phyloP scores from a whole-genome alignment of 345 rosid genomes.

The Passiflora organensis region DNA sequence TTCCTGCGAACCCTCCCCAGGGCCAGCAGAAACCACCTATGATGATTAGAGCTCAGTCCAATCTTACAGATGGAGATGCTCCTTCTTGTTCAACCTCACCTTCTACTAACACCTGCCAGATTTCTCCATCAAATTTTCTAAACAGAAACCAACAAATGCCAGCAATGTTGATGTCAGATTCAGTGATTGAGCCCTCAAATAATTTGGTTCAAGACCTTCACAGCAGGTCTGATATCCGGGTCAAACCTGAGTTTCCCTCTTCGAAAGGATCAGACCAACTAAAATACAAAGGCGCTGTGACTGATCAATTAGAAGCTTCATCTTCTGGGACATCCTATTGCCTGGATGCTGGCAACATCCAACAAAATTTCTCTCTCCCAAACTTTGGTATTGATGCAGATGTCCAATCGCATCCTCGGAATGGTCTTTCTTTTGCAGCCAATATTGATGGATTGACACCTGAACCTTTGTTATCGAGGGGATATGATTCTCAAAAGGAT shows the following conservation, averaged over 20 bases:
- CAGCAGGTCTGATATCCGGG: constrained; percentile 48
- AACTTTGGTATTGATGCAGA: constrained; percentile 71
- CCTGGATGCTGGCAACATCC: constrained; percentile 65
- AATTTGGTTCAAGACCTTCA: constrained; percentile 65
- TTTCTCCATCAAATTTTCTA: constrained; percentile 57
- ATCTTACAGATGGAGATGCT: constrained; percentile 78
- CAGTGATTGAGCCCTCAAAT: constrained; percentile 48
- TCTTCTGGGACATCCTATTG: constrained; percentile 94
- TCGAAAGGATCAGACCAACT: constrained; percentile 51
- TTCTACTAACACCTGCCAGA: constrained; percentile 78
- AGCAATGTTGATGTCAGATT: constrained; percentile 44
- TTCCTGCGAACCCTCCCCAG: constrained; percentile 50
- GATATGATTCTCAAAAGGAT: constrained; percentile 89
- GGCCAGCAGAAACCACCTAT: constrained; percentile 45
- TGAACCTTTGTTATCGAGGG: constrained; percentile 76
- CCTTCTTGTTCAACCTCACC: constrained; percentile 98
- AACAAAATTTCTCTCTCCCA: constrained; percentile 70
- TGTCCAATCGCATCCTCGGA: constrained; percentile 63
- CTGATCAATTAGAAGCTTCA: constrained; percentile 86
- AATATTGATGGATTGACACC: constrained; percentile 65
- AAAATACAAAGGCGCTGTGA: constrained; percentile 54
- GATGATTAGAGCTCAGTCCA: constrained; percentile 55
- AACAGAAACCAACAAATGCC: constrained; percentile 64
- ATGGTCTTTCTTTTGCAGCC: constrained; percentile 53
- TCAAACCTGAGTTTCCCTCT: constrained; percentile 54